phyloP scores from a whole-genome alignment of 352 stramenopile species.

The Phytophthora cajani region DNA sequence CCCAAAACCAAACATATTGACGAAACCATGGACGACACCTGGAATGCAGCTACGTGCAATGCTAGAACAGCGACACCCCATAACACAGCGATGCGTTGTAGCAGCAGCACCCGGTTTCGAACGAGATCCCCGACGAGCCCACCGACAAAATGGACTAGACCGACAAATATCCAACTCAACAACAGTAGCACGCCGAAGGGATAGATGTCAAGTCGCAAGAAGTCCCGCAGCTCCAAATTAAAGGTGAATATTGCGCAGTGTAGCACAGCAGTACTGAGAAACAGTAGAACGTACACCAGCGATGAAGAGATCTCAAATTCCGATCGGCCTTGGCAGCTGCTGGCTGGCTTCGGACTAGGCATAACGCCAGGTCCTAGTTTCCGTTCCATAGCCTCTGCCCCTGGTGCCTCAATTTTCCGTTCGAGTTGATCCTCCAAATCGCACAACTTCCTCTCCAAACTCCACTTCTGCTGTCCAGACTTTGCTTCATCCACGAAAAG shows the following conservation, averaged over 20 bases:
- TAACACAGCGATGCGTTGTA: slow-evolving; percentile 46
- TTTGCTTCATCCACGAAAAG: background rate
- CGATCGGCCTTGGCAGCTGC: background rate
- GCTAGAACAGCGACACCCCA: slow-evolving; percentile 59
- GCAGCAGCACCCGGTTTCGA: slow-evolving; percentile 50
- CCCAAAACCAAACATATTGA: slow-evolving; percentile 43
- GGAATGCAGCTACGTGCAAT: slow-evolving; percentile 49
- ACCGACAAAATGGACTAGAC: slow-evolving; percentile 58
- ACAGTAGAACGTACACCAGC: slow-evolving; percentile 56
- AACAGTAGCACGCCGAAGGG: slow-evolving; percentile 68
- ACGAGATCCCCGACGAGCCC: slow-evolving; percentile 58
- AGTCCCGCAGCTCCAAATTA: slow-evolving; percentile 51
- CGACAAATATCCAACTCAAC: slow-evolving; percentile 60
- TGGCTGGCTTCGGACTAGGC: background rate
- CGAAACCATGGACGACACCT: slow-evolving; percentile 33
- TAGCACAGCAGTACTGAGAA: slow-evolving; percentile 60
- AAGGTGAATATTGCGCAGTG: slow-evolving; percentile 78
- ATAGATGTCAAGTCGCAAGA: slow-evolving; percentile 53
- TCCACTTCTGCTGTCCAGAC: background rate
- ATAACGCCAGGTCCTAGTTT: slow-evolving; percentile 12
- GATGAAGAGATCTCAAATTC: slow-evolving; percentile 37
- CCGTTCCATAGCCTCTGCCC: background rate
- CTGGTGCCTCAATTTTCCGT: slow-evolving; percentile 4
- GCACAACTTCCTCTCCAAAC: slow-evolving; percentile 16
- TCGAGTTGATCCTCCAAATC: slow-evolving; percentile 6